phyloP scores from a whole-genome alignment of 2,329 filamentous ascomycete species.

The Apiospora saccharicola region DNA sequence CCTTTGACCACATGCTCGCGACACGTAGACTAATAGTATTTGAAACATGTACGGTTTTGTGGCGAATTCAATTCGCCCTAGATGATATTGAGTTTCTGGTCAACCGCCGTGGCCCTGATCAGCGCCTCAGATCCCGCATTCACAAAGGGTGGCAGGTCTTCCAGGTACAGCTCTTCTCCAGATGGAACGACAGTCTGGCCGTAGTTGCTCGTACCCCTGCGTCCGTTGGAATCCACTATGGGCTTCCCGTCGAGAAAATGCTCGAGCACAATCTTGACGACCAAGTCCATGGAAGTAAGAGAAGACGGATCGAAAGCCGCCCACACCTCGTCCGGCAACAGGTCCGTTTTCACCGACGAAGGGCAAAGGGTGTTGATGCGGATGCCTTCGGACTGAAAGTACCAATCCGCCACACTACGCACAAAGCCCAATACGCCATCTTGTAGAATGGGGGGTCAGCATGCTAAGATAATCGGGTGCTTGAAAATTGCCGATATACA shows the following conservation, averaged over 20 bases:
- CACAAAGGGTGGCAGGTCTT: neutral
- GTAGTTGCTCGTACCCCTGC: neutral
- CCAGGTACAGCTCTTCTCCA: conserved; percentile 13
- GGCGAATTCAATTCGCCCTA: neutral
- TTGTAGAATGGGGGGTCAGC: neutral
- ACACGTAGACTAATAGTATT: neutral
- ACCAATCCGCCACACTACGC: conserved; percentile 23
- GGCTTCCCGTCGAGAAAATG: conserved; percentile 18
- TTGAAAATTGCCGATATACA: no score
- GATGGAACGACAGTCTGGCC: conserved; percentile 14
- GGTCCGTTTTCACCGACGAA: conserved; percentile 4
- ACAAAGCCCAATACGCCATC: conserved; percentile 24
- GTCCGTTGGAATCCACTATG: conserved; percentile 14
- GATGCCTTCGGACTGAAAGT: conserved; percentile 17
- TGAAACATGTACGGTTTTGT: no score
- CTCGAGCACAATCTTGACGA: neutral
- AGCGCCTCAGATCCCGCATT: conserved; percentile 1
- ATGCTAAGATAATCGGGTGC: neutral
- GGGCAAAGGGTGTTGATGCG: conserved; percentile 23
- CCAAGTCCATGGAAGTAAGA: conserved; percentile 11
- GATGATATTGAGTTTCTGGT: neutral
- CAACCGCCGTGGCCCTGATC: conserved; percentile 11
- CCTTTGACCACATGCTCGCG: no score
- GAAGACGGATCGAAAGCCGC: neutral
- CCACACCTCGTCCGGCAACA: neutral